Base-by-base conservation (phyloP, 192 early-diverging fungal species). In the Entrophospora sp. region DNA sequence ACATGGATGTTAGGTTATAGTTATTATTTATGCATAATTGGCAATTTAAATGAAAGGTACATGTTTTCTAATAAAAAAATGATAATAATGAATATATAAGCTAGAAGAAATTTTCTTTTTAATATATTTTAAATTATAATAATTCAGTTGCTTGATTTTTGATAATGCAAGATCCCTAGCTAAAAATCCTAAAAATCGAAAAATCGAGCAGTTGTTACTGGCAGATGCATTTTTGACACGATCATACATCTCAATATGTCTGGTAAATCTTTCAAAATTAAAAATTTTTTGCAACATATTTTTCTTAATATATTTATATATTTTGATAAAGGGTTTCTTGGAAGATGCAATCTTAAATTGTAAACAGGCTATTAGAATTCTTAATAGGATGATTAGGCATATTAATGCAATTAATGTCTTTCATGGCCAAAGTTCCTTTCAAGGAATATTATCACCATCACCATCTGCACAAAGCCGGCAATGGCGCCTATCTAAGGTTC, bases 21-120 rank as follows among this genome's bases (percentile, higher is more conserved):
- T 30, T 68, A 79, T 9, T 87, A 89, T 65, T 53, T 89, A 10
- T 74, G 72, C 20, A 36, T 63, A 0, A 75, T 89, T 44, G 89
- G 89, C 4, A 74, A 84, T 43, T 53, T 71, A n/a, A 71, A 77
- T 8, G 73, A 86, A 66, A 80, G 85, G 69, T 70, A 13, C 1
- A 34, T 49, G 1, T 28, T 61, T 3, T n/a, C 14, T 0, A 25
- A 49, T 32, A n/a, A n/a, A n/a, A n/a, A n/a, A n/a, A n/a, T n/a
- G n/a, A n/a, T n/a, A n/a, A n/a, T n/a, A n/a, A n/a, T n/a, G n/a
- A n/a, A n/a, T n/a, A n/a, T n/a, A n/a, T n/a, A n/a, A n/a, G n/a
- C n/a, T n/a, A n/a, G n/a, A n/a, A n/a, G n/a, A n/a, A n/a, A n/a
- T n/a, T n/a, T n/a, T n/a, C n/a, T n/a, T n/a, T n/a, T n/a, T n/a